Percentiles rank a stretch among this genome's conserved stretches.
Evolutionary conservation across 129 eudicot species (phyloP).

Genomic region (Silybum marianum): DNA sequence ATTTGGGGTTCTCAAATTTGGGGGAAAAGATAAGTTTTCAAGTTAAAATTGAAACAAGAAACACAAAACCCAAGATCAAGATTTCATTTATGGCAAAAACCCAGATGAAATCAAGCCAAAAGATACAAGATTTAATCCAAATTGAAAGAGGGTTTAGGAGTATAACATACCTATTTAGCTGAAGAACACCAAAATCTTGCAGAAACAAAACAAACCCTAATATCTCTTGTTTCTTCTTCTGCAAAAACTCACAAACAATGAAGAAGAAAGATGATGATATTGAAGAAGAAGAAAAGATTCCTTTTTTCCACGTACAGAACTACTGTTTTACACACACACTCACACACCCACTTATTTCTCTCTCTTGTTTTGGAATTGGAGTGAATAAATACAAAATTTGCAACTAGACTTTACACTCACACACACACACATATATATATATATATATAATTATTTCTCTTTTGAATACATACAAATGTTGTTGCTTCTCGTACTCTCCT

Average conservation of each 20-base stretch:
- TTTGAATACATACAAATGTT: constrained; percentile 38
- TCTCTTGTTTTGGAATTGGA: constrained; percentile 5
- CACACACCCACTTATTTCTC: neutral
- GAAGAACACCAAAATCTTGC: constrained; percentile 27
- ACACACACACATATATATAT: neutral
- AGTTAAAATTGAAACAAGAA: neutral
- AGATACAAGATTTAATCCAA: constrained; percentile 4
- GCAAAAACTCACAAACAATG: constrained; percentile 22
- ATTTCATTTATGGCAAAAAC: constrained; percentile 4
- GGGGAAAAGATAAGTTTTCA: constrained; percentile 11
- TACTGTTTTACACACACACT: constrained; percentile 20
- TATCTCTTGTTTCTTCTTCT: neutral
- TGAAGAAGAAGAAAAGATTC: constrained; percentile 25
- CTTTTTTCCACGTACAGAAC: constrained; percentile 23
- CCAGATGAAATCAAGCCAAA: constrained; percentile 26
- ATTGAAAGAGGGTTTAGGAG: constrained; percentile 17
- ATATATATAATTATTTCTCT: neutral
- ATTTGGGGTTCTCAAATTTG: constrained; percentile 23
- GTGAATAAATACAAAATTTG: constrained; percentile 34
- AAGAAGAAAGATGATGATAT: neutral
- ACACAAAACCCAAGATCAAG: constrained; percentile 25
- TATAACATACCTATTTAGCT: constrained; percentile 19
- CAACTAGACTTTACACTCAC: constrained; percentile 14
- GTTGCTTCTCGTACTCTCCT: constrained; percentile 25
- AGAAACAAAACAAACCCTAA: constrained; percentile 22